Conservation (phyloP, 257 asterid genomes). For the Solanum corneliomulleri region DNA sequence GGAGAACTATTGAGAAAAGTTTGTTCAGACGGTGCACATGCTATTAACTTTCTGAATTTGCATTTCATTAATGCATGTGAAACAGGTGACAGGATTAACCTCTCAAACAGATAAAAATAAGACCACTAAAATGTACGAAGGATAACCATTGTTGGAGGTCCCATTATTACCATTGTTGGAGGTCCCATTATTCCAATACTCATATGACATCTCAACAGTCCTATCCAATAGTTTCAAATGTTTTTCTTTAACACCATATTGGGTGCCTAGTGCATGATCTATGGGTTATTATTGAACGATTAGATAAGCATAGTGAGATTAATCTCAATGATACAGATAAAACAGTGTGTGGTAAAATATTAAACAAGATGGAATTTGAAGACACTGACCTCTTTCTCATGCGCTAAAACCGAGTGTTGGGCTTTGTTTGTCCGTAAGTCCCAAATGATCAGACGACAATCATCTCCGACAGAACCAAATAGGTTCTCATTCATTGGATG, state of each 20-base stretch:
- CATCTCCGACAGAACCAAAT: slow-evolving; percentile 98
- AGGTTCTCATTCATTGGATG: slow-evolving; percentile 62
- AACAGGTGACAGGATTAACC: neutral
- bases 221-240: neutral
- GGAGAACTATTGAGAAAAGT: neutral
- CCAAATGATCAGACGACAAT: slow-evolving; percentile 82
- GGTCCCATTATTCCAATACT: neutral
- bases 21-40: neutral
- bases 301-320: neutral
- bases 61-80: neutral
- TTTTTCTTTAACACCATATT: neutral
- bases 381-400: slow-evolving; percentile 66
- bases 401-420: slow-evolving; percentile 55
- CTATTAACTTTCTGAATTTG: neutral
- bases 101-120: neutral
- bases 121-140: neutral
- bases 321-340: neutral
- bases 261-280: neutral
- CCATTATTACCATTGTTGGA: neutral
- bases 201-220: neutral
- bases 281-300: neutral
- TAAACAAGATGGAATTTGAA: neutral
- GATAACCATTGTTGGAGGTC: neutral
- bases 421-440: slow-evolving; percentile 77
- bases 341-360: neutral